Base-by-base conservation (phyloP, 768 basidiomycete genomes). In the Trametes cingulata region DNA sequence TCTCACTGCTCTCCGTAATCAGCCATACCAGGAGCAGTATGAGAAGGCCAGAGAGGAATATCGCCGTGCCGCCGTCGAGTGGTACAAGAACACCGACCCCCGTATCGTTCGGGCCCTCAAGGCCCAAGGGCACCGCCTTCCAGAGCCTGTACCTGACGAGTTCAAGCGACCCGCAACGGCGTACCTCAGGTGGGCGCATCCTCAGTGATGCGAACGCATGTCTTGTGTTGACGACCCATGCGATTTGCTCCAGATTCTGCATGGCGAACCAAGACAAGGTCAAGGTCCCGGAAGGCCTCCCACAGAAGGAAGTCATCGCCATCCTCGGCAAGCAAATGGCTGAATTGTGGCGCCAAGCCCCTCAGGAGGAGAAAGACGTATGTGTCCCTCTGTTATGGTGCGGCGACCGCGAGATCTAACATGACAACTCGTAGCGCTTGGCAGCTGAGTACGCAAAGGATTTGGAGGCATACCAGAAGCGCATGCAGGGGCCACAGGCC, bases 311-410 rank as follows among this genome's bases (percentile, higher is more conserved):
- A 19, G 25, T 1, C 4, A 2, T 48, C 4, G n/a, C 6, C 1
- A 14, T 29, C 27, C 47, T 37, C 1, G 29, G 33, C 42, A 29
- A 35, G 27, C 35, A 33, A 22, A 22, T 46, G 0, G 45, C 13
- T 9, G 56, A 27, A 25, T 36, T 29, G 45, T 63, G 62, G 62
- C 19, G 19, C 0, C 9, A 14, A 2, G 1, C 56, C 12, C 37
- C 57, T 24, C 36, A 43, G 9, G 53, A 49, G 27, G 62, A 63
- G 54, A 63, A 56, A 29, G 43, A 20, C 40, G 62, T 63, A 51
- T 20, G 56, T 63, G n/a, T 12, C 10, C 6, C 13, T 20, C 6
- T 17, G 6, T 1, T 13, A 10, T 24, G 17, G 20, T 2, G 1
- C 17, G 42, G 3, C 15, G 13, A 4, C 10, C 19, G 19, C 20